These are phyloP conservation scores for Geum urbanum DNA, from an alignment of 306 rosid genomes.

Conservation along the genomic window DNA sequence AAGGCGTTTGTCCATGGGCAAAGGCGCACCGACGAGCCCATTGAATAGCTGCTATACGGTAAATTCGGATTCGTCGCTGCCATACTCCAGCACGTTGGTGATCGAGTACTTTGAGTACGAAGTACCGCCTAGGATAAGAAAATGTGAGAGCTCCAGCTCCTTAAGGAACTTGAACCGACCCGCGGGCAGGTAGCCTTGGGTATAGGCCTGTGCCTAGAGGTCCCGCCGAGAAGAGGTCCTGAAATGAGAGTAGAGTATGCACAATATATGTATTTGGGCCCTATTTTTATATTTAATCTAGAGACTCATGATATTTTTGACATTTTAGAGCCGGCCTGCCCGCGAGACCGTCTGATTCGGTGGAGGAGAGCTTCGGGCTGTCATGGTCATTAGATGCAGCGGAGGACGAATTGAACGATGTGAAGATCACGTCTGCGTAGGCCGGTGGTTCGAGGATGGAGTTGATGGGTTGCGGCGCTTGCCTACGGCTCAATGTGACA, in stretches of 20 bases:
- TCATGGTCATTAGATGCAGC: constrained; percentile 33
- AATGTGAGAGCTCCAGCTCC: constrained; percentile 30
- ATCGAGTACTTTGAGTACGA: constrained; percentile 37
- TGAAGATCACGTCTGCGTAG: constrained; percentile 39
- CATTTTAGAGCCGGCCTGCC: too few species aligned
- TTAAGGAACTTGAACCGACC: constrained; percentile 22
- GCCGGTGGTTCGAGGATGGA: constrained; percentile 41
- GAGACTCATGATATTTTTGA: too few species aligned
- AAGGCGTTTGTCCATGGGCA: too few species aligned
- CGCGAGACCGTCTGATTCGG: constrained; percentile 21
- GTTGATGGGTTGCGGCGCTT: constrained; percentile 22
- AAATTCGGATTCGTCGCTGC: constrained; percentile 39
- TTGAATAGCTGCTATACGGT: constrained; percentile 42
- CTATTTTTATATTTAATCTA: too few species aligned
- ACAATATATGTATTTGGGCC: too few species aligned
- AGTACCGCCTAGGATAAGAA: constrained; percentile 38
- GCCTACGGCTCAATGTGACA: constrained; percentile 11
- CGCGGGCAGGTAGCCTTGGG: too few species aligned
- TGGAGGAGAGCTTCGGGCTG: constrained; percentile 12
- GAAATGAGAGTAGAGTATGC: too few species aligned
- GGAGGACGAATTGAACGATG: constrained; percentile 36
- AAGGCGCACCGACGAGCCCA: too few species aligned
- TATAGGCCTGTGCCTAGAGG: too few species aligned
- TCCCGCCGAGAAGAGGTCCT: too few species aligned
- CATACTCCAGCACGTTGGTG: constrained; percentile 34